Conservation (phyloP, 2,329 filamentous ascomycete genomes). For the Botrytis paeoniae region DNA sequence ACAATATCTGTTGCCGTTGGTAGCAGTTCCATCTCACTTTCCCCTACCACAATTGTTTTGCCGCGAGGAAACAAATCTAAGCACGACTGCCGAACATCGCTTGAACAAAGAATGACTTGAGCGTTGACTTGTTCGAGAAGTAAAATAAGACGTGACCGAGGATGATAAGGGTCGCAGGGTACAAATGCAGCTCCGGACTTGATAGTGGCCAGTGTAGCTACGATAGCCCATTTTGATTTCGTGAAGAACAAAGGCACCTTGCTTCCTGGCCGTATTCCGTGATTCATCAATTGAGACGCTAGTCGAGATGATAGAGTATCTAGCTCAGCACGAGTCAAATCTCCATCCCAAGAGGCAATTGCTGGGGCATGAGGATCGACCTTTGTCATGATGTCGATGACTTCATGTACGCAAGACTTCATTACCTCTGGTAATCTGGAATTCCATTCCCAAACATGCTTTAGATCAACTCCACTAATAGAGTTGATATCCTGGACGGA, state of each 20-base stretch:
- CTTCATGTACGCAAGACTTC: conserved; percentile 29
- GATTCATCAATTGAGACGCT: conserved; percentile 19
- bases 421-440: conserved; percentile 18
- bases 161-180: conserved; percentile 36
- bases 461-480: conserved; percentile 15
- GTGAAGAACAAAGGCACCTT: conserved; percentile 34
- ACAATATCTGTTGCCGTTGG: neutral
- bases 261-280: conserved; percentile 25
- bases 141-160: conserved; percentile 27
- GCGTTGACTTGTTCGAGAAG: conserved; percentile 21
- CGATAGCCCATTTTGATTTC: conserved; percentile 34
- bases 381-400: conserved; percentile 19
- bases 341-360: conserved; percentile 11
- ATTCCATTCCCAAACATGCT: conserved; percentile 24
- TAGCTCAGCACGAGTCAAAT: conserved; percentile 10
- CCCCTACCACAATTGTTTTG: neutral
- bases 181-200: conserved; percentile 37
- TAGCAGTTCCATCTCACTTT: neutral
- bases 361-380: conserved; percentile 21
- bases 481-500: conserved; percentile 1
- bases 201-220: conserved; percentile 36
- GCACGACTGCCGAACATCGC: neutral
- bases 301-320: conserved; percentile 4
- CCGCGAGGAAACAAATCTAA: neutral
- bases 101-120: conserved; percentile 21